phyloP scores from a whole-genome alignment of 2,329 filamentous ascomycete species.

The Rutstroemia sp. region DNA sequence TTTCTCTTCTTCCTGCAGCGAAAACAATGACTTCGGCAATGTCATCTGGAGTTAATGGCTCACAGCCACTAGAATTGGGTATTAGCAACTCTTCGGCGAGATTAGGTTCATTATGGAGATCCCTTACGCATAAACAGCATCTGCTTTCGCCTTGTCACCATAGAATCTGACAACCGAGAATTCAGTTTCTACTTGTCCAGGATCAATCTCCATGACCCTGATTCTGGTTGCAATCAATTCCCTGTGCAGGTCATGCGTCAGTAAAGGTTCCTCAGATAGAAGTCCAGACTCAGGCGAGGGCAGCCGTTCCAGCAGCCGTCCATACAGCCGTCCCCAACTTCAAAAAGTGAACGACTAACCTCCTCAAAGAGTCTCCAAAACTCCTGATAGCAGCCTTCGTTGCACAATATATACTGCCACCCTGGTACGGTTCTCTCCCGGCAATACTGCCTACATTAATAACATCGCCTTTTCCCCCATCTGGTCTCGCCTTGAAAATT shows the following conservation, averaged over 20 bases:
- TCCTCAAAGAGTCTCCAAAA: conserved; percentile 77
- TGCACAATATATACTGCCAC: conserved; percentile 87
- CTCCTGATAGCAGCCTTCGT: conserved; percentile 82
- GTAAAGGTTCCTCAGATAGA: too few relatives aligned
- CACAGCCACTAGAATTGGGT: conserved; percentile 49
- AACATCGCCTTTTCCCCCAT: conserved; percentile 81
- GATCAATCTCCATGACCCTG: conserved; percentile 80
- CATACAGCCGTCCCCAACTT: too few relatives aligned
- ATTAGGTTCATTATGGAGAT: neutral
- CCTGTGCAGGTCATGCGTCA: conserved; percentile 6
- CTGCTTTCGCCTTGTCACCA: conserved; percentile 82
- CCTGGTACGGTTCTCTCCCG: conserved; percentile 78
- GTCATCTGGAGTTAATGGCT: conserved; percentile 82
- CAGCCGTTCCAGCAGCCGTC: too few relatives aligned
- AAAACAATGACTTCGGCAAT: conserved; percentile 90
- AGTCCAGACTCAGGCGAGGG: too few relatives aligned
- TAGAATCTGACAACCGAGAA: conserved; percentile 85
- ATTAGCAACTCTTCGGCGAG: neutral
- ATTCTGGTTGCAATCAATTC: conserved; percentile 78
- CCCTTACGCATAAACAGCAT: conserved; percentile 76
- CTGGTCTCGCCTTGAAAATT: conserved; percentile 61
- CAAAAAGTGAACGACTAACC: conserved; percentile 23
- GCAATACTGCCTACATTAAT: conserved; percentile 94
- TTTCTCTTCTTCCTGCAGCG: conserved; percentile 73
- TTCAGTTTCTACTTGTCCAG: conserved; percentile 90